Evolutionary conservation across 805 yeast genomes (phyloP).

Genomic region (Teunomyces aglyptinius): DNA sequence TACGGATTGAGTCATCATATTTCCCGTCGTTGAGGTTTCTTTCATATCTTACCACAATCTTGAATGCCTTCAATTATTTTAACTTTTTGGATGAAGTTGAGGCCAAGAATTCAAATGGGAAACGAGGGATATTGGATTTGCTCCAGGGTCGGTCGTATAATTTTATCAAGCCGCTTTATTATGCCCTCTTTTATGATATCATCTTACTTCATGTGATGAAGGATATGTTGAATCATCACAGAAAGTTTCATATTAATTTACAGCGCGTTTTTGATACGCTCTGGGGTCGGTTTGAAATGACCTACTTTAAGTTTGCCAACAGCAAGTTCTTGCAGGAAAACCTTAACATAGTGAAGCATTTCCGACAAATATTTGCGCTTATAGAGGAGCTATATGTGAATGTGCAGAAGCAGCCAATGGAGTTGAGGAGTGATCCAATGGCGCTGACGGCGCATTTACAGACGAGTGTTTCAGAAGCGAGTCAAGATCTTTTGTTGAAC

Average conservation of each 20-base stretch:
- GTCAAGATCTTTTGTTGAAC: slow-evolving; percentile 18
- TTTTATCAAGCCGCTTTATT: slow-evolving; percentile 16
- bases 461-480: background rate
- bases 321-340: slow-evolving; percentile 4
- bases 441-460: background rate
- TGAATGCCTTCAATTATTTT: slow-evolving; percentile 24
- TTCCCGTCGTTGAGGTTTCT: slow-evolving; percentile 28
- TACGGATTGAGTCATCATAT: slow-evolving; percentile 24
- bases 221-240: background rate
- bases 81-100: slow-evolving; percentile 14
- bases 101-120: slow-evolving; percentile 1
- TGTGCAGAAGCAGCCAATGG: background rate
- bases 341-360: slow-evolving; percentile 1
- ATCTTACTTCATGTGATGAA: slow-evolving; percentile 18
- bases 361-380: slow-evolving; percentile 3
- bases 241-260: slow-evolving; percentile 13
- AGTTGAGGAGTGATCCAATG: background rate
- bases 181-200: slow-evolving; percentile 17
- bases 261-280: slow-evolving; percentile 9
- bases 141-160: slow-evolving; percentile 11
- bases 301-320: slow-evolving; percentile 13
- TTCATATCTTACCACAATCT: slow-evolving; percentile 25
- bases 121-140: slow-evolving; percentile 9
- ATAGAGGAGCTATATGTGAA: slow-evolving; percentile 7
- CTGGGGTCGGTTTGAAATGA: slow-evolving; percentile 12